Evolutionary conservation across 805 yeast genomes (phyloP).

Genomic region (Alloascoidea africana): DNA sequence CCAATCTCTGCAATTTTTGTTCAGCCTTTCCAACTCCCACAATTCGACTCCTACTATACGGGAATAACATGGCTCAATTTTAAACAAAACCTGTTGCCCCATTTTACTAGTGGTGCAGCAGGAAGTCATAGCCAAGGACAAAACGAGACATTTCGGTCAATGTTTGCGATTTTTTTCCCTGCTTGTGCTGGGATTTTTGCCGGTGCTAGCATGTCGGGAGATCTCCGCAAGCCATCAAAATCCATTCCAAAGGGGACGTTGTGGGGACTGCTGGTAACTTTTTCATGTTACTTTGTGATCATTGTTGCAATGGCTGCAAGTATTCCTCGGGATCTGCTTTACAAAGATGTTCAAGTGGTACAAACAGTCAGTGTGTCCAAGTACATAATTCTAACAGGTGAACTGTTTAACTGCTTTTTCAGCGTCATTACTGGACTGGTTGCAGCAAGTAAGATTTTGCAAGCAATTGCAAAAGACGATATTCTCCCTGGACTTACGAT

Average conservation of each 20-base stretch:
- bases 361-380: constrained; percentile 68
- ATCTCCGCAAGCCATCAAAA: constrained; percentile 67
- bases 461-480: constrained; percentile 81
- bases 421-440: constrained; percentile 92
- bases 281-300: constrained; percentile 62
- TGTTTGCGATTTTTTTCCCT: constrained; percentile 94
- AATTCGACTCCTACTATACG: constrained; percentile 28
- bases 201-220: constrained; percentile 98
- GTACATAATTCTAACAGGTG: constrained; percentile 68
- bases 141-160: constrained; percentile 64
- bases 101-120: constrained; percentile 82
- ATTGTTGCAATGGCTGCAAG: constrained; percentile 68
- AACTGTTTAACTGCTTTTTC: constrained; percentile 77
- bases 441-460: constrained; percentile 84
- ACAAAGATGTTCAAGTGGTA: constrained; percentile 69
- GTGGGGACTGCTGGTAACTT: constrained; percentile 67
- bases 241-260: constrained; percentile 92
- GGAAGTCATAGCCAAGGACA: constrained; percentile 54
- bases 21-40: constrained; percentile 41
- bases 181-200: constrained; percentile 98
- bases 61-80: constrained; percentile 65
- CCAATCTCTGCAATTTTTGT: constrained; percentile 65
- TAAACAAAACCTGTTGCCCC: constrained; percentile 53
- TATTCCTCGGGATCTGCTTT: constrained; percentile 64
- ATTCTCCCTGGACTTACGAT: constrained; percentile 65